Percentiles rank a stretch among this genome's conserved stretches.
Conservation (phyloP, 1,139 yeast species). For the Diutina sp. region DNA sequence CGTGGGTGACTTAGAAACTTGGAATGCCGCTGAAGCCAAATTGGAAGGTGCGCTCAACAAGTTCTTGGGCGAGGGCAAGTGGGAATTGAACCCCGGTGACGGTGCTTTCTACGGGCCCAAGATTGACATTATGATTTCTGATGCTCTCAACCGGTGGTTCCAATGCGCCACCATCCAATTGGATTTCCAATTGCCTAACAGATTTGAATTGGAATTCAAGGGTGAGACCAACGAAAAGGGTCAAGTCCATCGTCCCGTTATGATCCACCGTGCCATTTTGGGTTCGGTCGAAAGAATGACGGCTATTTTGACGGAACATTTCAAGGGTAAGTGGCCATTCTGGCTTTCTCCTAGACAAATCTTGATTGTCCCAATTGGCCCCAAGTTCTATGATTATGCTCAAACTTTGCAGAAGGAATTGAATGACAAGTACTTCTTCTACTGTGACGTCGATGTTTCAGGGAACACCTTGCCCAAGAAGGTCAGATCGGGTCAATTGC, state of each 20-base stretch:
- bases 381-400: constrained; percentile 82
- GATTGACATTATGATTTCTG: constrained; percentile 88
- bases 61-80: constrained; percentile 52
- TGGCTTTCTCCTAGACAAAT: constrained; percentile 98
- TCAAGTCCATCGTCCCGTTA: constrained; percentile 60
- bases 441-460: constrained; percentile 81
- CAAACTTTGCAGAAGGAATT: constrained; percentile 60
- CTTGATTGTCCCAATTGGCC: constrained; percentile 91
- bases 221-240: constrained; percentile 49
- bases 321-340: constrained; percentile 97
- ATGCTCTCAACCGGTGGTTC: constrained; percentile 87
- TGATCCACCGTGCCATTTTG: constrained; percentile 96
- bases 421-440: constrained; percentile 52
- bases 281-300: constrained; percentile 99
- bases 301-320: constrained; percentile 93
- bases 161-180: constrained; percentile 97
- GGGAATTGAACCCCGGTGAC: constrained; percentile 92
- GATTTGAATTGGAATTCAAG: constrained; percentile 83
- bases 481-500: constrained; percentile 88
- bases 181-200: constrained; percentile 90
- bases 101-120: constrained; percentile 99
- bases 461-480: constrained; percentile 96
- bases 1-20: constrained; percentile 65
- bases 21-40: constrained; percentile 79
- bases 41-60: constrained; percentile 62